phyloP scores from a whole-genome alignment of 1,284 basidiomycete genomes.

The Cutaneotrichosporon mucoides region DNA sequence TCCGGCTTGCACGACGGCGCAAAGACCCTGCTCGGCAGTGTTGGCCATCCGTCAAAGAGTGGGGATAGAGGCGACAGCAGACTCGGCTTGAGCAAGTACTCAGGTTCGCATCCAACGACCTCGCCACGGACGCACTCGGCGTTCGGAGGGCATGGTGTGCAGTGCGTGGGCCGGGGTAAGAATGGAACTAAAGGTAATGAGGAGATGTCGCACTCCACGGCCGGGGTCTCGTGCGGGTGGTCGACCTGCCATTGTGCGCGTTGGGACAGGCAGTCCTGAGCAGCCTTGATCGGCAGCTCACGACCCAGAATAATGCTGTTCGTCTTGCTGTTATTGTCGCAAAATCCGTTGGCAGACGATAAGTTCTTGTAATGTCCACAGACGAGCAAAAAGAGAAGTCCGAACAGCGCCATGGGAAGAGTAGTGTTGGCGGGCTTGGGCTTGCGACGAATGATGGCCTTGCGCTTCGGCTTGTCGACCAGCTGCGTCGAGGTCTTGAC shows the following conservation, averaged over 20 bases:
- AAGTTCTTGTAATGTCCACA: conserved; percentile 52
- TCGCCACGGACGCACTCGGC: conserved; percentile 63
- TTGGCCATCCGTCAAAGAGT: conserved; percentile 67
- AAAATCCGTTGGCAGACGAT: conserved; percentile 74
- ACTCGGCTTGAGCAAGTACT: conserved; percentile 59
- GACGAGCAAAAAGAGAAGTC: conserved; percentile 52
- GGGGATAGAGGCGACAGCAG: conserved; percentile 33
- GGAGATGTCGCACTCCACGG: conserved; percentile 29
- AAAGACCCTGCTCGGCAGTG: conserved; percentile 70
- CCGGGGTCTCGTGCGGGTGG: conserved; percentile 10
- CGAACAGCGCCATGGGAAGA: conserved; percentile 50
- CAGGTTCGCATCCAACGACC: conserved; percentile 65
- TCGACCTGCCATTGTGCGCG: conserved; percentile 31
- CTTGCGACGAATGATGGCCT: conserved; percentile 12
- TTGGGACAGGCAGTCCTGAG: conserved; percentile 60
- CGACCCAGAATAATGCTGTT: conserved; percentile 57
- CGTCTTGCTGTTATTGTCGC: conserved; percentile 62
- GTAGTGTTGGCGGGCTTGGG: conserved; percentile 26
- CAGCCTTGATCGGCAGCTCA: conserved; percentile 49
- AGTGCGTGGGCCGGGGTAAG: conserved; percentile 63
- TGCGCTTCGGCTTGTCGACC: conserved; percentile 1
- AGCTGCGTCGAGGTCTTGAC: neutral
- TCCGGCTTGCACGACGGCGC: conserved; percentile 78
- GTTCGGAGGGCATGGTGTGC: conserved; percentile 79
- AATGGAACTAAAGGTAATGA: conserved; percentile 55